Evolutionary conservation across 1,284 basidiomycete species (phyloP), one percentile per base, ranked within the genome.

Genomic region (Cutaneotrichosporon sp.): DNA sequence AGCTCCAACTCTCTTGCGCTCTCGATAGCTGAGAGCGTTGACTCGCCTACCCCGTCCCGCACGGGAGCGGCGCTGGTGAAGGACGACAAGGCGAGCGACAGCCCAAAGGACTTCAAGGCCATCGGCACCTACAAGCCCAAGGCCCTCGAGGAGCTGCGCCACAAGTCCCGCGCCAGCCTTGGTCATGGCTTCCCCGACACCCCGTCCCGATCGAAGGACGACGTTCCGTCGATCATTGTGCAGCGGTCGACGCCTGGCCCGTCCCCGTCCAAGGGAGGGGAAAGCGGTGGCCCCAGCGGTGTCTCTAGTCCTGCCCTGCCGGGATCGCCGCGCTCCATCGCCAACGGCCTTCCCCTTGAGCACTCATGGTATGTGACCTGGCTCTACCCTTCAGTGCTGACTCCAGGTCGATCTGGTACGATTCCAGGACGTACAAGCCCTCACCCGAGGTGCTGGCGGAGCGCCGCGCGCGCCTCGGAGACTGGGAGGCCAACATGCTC

Each of bases 351-450:
- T 73, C 92, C 92, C 3, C 81, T 95, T 31, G 88, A 91, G 72
- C 89, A 89, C 77, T 75, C 85, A 59, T 95, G 92, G 91, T 91
- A 62, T 69, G 87, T 82, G 16, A 10, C n/a, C 24, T 18, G 22
- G n/a, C n/a, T 16, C 20, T 34, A 16, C 3, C 22, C 36, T 13
- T 13, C 14, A 2, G 31, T n/a, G 5, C 60, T 63, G 25, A 60
- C 55, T 1, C 25, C 70, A 90, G 90, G 92, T 93, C 91, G 4
- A 83, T 95, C 59, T 95, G 87, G 79, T 92, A 92, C 76, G 93
- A 97, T 75, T 86, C 87, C 16, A 93, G 93, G 81, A 79, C 86
- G 45, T 90, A 88, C 76, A 83, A 81, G 56, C 87, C 89, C 64
- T 85, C 84, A 3, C 56, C 71, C 0, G 56, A 58, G 0, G 64